Evolutionary conservation across 164 flowering plant genomes (phyloP).

Genomic region (Vitis cinerea): DNA sequence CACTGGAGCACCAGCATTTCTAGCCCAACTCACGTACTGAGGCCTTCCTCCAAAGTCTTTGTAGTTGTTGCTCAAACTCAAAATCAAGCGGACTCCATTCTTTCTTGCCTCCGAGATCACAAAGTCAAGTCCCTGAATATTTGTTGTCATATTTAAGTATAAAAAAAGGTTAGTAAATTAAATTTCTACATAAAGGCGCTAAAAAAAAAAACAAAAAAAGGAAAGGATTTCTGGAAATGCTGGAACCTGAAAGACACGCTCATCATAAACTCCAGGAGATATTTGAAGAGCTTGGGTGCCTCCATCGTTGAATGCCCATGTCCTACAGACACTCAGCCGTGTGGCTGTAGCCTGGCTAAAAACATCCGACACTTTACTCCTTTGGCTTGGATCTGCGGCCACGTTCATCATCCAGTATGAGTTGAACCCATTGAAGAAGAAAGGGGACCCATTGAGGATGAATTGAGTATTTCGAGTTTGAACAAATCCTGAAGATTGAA

Average conservation of each 20-base stretch:
- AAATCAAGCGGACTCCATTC: slow-evolving; percentile 27
- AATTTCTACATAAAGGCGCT: too few relatives aligned
- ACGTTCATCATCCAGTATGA: slow-evolving; percentile 55
- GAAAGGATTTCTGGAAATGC: too few relatives aligned
- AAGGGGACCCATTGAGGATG: slow-evolving; percentile 23
- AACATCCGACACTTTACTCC: slow-evolving; percentile 32
- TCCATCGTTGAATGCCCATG: slow-evolving; percentile 61
- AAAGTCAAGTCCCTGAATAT: slow-evolving; percentile 47
- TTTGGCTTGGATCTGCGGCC: slow-evolving; percentile 28
- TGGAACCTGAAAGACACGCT: slow-evolving; percentile 38
- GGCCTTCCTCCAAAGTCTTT: slow-evolving; percentile 47
- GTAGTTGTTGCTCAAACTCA: slow-evolving; percentile 45
- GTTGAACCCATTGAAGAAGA: slow-evolving; percentile 48
- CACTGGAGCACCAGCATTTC: too few relatives aligned
- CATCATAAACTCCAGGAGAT: slow-evolving; percentile 45
- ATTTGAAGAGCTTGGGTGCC: slow-evolving; percentile 38
- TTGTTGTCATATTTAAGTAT: too few relatives aligned
- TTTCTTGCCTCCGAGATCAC: slow-evolving; percentile 46
- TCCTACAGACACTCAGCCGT: slow-evolving; percentile 40
- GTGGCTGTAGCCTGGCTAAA: slow-evolving; percentile 28
- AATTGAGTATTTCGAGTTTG: slow-evolving; percentile 24
- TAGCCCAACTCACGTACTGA: slow-evolving; percentile 3
- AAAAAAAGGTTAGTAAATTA: too few relatives aligned
- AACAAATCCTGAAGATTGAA: slow-evolving; percentile 14
- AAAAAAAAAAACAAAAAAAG: too few relatives aligned